Base-by-base conservation (phyloP, 2,329 filamentous ascomycete genomes). In the Tolypocladium ophioglossoides region DNA sequence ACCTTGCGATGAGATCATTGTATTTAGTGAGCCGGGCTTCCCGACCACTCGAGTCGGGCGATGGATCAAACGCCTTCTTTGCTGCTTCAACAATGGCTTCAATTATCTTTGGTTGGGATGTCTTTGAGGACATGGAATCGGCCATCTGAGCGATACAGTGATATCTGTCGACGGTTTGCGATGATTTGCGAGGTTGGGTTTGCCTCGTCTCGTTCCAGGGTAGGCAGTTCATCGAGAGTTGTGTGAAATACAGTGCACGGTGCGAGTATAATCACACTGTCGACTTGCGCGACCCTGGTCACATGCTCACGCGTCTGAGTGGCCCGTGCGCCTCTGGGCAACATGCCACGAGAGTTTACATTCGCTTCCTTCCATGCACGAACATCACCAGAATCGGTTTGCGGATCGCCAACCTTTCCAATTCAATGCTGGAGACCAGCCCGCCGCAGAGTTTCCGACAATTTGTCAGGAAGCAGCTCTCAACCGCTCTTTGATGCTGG, bases 31-130 rank as follows among this genome's bases (percentile, higher is more conserved):
- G 61, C 12, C 72, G 70, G 3, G 65, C 64, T 53, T 70, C 62
- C 46, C 70, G 70, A 10, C 63, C 64, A 40, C 63, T 59, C 9
- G 64, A 61, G 44, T 71, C 65, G 12, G 62, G 58, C 4, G 65
- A 68, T 2, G 79, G 78, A 51, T 75, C 68, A 55, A 78, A 82
- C 1, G 79, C 79, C 44, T 71, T 74, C 32, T 68, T 74, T 5
- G 74, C 78, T 16, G 70, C 63, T 41, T 72, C 67, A 37, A 74
- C 63, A 39, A 72, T 63, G 0, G 62, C 56, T 35, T 72, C 66
- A 24, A 68, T 60, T 35, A 72, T 58, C 22, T 68, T 70, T 4
- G 66, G 58, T 40, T 64, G 60, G 7, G 62, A 37, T 14, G 52
- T 53, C 30, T 56, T 20, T 18, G 58, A 53, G 35, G 58, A 54